Percentiles rank a stretch among this genome's conserved stretches.
These are phyloP conservation scores for Pestalotiopsis sp. DNA, from an alignment of 2,329 filamentous ascomycete genomes.

Conservation along the genomic window DNA sequence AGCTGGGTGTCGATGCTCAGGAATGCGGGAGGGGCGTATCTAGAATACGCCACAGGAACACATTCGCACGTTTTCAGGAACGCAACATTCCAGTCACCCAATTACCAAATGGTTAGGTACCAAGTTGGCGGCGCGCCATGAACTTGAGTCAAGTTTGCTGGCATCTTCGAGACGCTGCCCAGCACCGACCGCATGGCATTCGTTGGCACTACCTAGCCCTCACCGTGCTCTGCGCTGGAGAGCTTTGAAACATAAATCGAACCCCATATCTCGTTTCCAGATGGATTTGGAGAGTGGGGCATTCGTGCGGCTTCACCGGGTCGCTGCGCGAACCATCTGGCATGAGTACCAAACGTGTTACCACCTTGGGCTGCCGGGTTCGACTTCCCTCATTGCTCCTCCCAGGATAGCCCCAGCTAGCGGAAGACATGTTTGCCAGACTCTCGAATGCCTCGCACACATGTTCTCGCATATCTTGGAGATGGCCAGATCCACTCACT, in stretches of 20 bases:
- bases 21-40: constrained; percentile 6
- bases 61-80: constrained; percentile 10
- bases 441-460: constrained; percentile 20
- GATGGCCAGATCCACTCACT: neutral
- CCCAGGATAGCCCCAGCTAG: constrained; percentile 8
- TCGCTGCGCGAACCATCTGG: constrained; percentile 18
- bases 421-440: constrained; percentile 14
- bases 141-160: constrained; percentile 5
- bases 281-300: constrained; percentile 6
- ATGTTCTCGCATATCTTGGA: neutral
- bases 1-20: neutral
- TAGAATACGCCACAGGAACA: constrained; percentile 3
- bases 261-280: constrained; percentile 14
- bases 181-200: neutral
- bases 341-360: constrained; percentile 17
- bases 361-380: constrained; percentile 9
- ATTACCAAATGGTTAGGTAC: neutral
- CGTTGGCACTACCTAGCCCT: neutral
- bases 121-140: neutral
- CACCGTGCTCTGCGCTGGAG: neutral
- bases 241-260: constrained; percentile 13
- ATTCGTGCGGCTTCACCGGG: constrained; percentile 17
- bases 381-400: constrained; percentile 19
- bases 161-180: neutral
- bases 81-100: constrained; percentile 8